Percentiles rank a stretch among this genome's conserved stretches.
phyloP scores from a whole-genome alignment of 1,284 basidiomycete genomes.

The Boletus sp. region DNA sequence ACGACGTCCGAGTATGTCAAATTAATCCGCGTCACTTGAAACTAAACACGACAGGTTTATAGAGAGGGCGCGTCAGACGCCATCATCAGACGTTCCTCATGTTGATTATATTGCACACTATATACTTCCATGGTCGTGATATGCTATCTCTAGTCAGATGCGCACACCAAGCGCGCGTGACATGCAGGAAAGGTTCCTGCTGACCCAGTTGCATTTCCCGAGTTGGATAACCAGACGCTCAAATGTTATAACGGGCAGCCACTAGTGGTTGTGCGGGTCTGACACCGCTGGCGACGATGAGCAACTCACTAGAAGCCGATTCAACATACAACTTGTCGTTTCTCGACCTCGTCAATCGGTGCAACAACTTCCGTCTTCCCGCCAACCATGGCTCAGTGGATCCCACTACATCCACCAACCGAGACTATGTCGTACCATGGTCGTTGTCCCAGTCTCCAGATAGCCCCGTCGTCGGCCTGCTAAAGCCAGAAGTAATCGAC shows the following conservation, averaged over 20 bases:
- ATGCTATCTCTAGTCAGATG: too few relatives aligned
- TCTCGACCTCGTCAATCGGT: conserved; percentile 55
- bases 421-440: conserved; percentile 48
- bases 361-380: conserved; percentile 57
- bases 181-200: too few relatives aligned
- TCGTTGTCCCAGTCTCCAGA: conserved; percentile 44
- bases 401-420: conserved; percentile 24
- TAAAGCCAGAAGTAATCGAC: conserved; percentile 54
- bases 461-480: conserved; percentile 59
- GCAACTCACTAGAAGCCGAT: conserved; percentile 18
- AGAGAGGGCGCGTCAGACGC: too few relatives aligned
- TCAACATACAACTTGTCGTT: conserved; percentile 35
- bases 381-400: conserved; percentile 16
- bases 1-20: too few relatives aligned
- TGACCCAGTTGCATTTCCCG: too few relatives aligned
- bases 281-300: conserved; percentile 11
- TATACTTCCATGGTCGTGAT: too few relatives aligned
- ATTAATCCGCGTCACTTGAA: too few relatives aligned
- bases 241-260: not conserved
- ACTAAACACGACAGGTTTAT: too few relatives aligned
- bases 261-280: not conserved
- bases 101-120: too few relatives aligned
- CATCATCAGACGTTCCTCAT: too few relatives aligned
- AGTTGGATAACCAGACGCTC: too few relatives aligned
- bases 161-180: too few relatives aligned